Base-by-base conservation (phyloP, 1,284 basidiomycete genomes). In the Ustilago crameri region DNA sequence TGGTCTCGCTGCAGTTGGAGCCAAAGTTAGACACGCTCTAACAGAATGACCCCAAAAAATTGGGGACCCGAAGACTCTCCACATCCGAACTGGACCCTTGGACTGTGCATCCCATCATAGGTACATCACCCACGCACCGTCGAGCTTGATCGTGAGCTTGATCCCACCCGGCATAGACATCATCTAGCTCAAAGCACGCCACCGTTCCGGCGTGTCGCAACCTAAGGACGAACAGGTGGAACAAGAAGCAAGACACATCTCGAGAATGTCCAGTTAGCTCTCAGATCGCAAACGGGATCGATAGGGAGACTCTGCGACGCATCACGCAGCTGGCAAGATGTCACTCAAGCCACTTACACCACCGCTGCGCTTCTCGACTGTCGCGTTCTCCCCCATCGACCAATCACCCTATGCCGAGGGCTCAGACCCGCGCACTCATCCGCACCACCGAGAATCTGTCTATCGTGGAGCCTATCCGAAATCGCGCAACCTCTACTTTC, bases 401-500 rank as follows among this genome's bases (percentile, higher is more conserved):
- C 27, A 57, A 40, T 24, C 5, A 9, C 17, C 0, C 4, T n/a
- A 23, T 18, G 22, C 3, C 2, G 40, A 49, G 3, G 27, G 17
- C 41, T 18, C 12, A 2, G 45, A 57, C 9, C 50, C 57, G 32
- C 57, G 64, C 15, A 44, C 41, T 9, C 64, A 69, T 40, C 59
- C 60, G 9, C 59, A 74, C 20, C 58, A 61, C 46, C 59, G 55
- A 41, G 68, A 81, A 34, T 73, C 74, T 2, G 51, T 81, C 42
- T 82, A 82, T 45, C 69, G 79, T n/a, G 81, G 81, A 27, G 73
- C 81, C 1, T 79, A 82, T 45, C 81, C 81, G 4, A 80, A 78
- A 51, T 41, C 64, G 3, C 73, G 81, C 24, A 77, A 82, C 40
- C 60, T 82, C 18, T 71, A 50, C 35, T 82, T 82, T 52, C 79